Conservation (phyloP, 805 yeast species). For the Kluyveromyces nonfermentans region DNA sequence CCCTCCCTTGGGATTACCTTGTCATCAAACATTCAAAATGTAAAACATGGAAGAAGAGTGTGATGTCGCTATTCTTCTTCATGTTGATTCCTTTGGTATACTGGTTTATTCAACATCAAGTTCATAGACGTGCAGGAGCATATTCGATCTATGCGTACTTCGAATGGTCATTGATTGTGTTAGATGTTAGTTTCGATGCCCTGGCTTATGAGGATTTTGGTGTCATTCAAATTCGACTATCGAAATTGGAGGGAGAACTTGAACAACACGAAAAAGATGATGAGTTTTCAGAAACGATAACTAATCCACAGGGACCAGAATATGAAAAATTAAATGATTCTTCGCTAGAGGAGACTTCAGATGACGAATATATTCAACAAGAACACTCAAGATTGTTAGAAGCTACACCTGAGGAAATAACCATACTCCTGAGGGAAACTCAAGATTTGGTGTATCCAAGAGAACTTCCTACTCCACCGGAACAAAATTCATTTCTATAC, state of each 20-base stretch:
- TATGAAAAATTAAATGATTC: conserved; percentile 1
- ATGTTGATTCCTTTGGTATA: conserved; percentile 74
- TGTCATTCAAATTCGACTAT: conserved; percentile 38
- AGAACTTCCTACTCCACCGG: conserved; percentile 9
- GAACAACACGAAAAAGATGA: conserved; percentile 16
- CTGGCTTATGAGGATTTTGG: conserved; percentile 65
- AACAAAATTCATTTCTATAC: conserved; percentile 26
- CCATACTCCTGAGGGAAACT: conserved; percentile 16
- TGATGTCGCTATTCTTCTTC: conserved; percentile 58
- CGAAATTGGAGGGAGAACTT: conserved; percentile 8
- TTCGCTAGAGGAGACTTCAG: conserved; percentile 5
- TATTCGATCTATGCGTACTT: conserved; percentile 89
- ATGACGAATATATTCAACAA: conserved; percentile 2
- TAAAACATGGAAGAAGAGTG: conserved; percentile 35
- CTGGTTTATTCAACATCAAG: conserved; percentile 88
- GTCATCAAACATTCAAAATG: conserved; percentile 41
- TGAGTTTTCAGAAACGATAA: conserved; percentile 2
- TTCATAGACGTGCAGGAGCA: conserved; percentile 82
- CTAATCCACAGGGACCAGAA: not conserved
- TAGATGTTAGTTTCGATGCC: conserved; percentile 80
- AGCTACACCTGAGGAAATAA: conserved; percentile 14
- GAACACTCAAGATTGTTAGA: conserved; percentile 4
- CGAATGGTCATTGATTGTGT: conserved; percentile 82
- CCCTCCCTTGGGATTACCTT: conserved; percentile 82
- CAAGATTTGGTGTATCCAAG: conserved; percentile 12